Conservation (phyloP, 1,284 basidiomycete genomes). For the Microbotryum intermedium region DNA sequence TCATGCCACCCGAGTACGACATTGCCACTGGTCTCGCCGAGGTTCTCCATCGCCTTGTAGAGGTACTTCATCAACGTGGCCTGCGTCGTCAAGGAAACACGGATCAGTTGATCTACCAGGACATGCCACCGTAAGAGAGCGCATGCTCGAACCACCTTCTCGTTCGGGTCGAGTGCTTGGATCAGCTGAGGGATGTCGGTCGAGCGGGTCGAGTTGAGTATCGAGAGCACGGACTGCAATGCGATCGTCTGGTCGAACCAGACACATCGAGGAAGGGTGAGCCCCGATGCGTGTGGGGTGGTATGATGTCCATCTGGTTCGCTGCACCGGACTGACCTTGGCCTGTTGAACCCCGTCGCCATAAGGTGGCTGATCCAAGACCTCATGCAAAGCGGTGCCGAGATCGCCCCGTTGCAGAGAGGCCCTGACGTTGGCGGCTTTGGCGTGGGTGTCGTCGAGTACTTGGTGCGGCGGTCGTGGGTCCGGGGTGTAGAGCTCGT, state of each 20-base stretch:
- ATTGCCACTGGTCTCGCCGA: constrained; percentile 62
- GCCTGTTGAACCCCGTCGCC: constrained; percentile 74
- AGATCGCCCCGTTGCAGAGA: constrained; percentile 63
- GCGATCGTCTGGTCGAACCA: constrained; percentile 73
- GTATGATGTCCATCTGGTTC: constrained; percentile 3
- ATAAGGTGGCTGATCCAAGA: constrained; percentile 70
- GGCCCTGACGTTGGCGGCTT: constrained; percentile 62
- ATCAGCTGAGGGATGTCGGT: constrained; percentile 74
- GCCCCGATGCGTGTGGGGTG: neutral
- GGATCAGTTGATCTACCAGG: neutral
- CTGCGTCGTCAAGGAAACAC: neutral
- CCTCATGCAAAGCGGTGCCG: constrained; percentile 57
- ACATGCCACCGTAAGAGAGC: neutral
- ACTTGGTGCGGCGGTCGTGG: constrained; percentile 67
- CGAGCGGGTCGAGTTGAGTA: constrained; percentile 89
- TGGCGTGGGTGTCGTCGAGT: constrained; percentile 64
- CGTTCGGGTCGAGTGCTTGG: constrained; percentile 62
- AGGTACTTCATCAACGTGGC: constrained; percentile 97
- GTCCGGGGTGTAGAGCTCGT: constrained; percentile 79
- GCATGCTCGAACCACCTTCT: constrained; percentile 47
- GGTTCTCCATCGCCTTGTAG: constrained; percentile 89
- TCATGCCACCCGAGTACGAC: constrained; percentile 92
- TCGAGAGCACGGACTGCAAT: constrained; percentile 75
- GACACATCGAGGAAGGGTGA: neutral
- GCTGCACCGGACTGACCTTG: constrained; percentile 61